Conservation (phyloP, 176 grass and related monocot species). For the Raddia guianensis region DNA sequence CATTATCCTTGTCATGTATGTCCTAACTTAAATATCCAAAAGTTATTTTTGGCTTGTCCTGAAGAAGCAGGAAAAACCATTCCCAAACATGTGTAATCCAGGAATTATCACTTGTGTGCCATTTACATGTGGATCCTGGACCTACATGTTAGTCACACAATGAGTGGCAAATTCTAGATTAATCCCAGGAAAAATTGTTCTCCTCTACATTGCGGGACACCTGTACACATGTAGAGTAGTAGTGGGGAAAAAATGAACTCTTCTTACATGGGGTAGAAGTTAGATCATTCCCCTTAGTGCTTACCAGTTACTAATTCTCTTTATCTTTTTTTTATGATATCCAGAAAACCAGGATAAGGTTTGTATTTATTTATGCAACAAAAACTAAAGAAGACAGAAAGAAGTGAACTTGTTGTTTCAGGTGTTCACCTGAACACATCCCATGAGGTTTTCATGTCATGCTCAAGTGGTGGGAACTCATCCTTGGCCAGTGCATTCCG, state of each 20-base stretch:
- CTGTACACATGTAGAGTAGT: background rate
- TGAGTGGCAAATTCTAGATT: no score
- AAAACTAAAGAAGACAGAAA: background rate
- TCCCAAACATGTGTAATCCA: no score
- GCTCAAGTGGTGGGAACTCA: slow-evolving; percentile 60
- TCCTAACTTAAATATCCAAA: background rate
- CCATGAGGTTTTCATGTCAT: slow-evolving; percentile 85
- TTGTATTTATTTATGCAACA: background rate
- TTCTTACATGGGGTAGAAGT: background rate
- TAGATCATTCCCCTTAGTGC: background rate
- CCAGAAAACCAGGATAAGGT: background rate
- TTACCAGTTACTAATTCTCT: background rate
- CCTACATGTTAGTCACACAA: no score
- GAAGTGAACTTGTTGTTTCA: background rate
- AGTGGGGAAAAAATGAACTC: background rate
- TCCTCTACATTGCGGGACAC: background rate
- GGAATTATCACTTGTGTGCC: no score
- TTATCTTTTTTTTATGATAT: slow-evolving; percentile 20
- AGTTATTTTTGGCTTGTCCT: background rate
- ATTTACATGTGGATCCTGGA: no score
- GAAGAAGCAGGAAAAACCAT: background rate
- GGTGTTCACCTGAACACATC: slow-evolving; percentile 86
- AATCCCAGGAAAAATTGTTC: background rate
- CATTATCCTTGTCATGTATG: slow-evolving; percentile 8
- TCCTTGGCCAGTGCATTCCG: slow-evolving; percentile 71